Conservation (phyloP, 768 basidiomycete genomes). For the Daedalea quercina region DNA sequence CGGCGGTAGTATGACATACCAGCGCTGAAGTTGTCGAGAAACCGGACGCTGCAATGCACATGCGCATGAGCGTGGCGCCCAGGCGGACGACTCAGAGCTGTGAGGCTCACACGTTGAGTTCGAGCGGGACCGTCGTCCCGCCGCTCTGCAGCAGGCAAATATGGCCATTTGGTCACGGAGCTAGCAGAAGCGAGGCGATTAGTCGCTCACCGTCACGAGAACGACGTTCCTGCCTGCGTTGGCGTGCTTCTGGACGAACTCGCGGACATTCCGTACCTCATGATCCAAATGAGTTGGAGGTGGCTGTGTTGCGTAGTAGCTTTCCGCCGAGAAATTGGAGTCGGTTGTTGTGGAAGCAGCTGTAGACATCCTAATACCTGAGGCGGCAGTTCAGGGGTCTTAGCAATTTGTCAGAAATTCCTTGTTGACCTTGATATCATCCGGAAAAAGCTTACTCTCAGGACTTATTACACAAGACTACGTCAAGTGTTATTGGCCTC, state of each 20-base stretch:
- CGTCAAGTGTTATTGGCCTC: too few species aligned
- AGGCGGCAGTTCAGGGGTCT: too few species aligned
- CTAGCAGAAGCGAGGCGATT: constrained; percentile 1
- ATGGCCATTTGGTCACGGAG: neutral
- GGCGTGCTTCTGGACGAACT: constrained; percentile 67
- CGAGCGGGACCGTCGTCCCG: constrained; percentile 94
- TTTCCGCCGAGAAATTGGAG: constrained; percentile 70
- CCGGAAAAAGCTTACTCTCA: too few species aligned
- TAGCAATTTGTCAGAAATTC: too few species aligned
- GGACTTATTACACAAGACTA: too few species aligned
- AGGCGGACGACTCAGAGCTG: constrained; percentile 2
- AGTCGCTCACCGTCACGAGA: constrained; percentile 77
- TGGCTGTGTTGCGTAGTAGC: constrained; percentile 84
- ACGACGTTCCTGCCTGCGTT: constrained; percentile 71
- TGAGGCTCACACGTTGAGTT: constrained; percentile 92
- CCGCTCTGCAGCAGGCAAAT: constrained; percentile 78
- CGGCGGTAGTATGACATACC: constrained; percentile 39
- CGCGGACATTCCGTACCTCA: constrained; percentile 54
- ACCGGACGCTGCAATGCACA: constrained; percentile 72
- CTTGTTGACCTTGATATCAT: too few species aligned
- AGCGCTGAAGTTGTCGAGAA: constrained; percentile 98
- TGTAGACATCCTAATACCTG: constrained; percentile 11
- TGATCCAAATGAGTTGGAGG: constrained; percentile 69
- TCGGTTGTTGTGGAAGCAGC: neutral
- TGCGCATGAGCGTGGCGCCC: constrained; percentile 14